A percentile compares a stretch with the other conserved stretches of the same genome.
Conservation (phyloP, 108 stramenopile species). For the Nitzschia putrida region DNA sequence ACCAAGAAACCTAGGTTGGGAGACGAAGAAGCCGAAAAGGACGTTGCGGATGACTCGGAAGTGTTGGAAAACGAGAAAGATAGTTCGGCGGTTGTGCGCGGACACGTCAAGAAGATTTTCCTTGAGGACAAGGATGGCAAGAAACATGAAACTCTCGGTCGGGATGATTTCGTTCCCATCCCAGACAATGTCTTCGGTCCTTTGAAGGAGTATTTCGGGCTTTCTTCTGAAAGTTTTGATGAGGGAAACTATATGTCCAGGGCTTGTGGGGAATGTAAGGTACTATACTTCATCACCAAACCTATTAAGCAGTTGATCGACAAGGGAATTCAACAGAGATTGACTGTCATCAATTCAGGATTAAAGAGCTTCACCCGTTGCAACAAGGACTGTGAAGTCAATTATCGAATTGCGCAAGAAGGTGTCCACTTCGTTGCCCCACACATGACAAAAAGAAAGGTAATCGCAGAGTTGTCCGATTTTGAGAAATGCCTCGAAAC, state of each 20-base stretch:
- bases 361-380: conserved; percentile 75
- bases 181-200: conserved; percentile 57
- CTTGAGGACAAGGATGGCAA: conserved; percentile 41
- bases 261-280: conserved; percentile 68
- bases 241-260: conserved; percentile 74
- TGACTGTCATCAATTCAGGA: conserved; percentile 79
- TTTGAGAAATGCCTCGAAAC: conserved; percentile 63
- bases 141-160: conserved; percentile 50
- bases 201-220: conserved; percentile 72
- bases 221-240: conserved; percentile 58
- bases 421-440: conserved; percentile 76
- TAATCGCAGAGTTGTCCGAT: conserved; percentile 60
- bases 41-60: conserved; percentile 7
- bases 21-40: conserved; percentile 12
- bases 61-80: conserved; percentile 1
- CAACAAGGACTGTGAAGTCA: conserved; percentile 53
- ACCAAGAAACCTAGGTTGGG: conserved; percentile 31
- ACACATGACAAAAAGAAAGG: conserved; percentile 78
- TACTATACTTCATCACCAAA: conserved; percentile 75
- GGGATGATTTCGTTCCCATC: conserved; percentile 71
- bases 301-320: conserved; percentile 72
- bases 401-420: conserved; percentile 78
- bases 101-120: conserved; percentile 24
- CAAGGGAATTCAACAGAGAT: conserved; percentile 64
- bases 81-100: conserved; percentile 2